Base-by-base conservation (phyloP, 2,329 filamentous ascomycete species). In the Aspergillus thermomutatus region DNA sequence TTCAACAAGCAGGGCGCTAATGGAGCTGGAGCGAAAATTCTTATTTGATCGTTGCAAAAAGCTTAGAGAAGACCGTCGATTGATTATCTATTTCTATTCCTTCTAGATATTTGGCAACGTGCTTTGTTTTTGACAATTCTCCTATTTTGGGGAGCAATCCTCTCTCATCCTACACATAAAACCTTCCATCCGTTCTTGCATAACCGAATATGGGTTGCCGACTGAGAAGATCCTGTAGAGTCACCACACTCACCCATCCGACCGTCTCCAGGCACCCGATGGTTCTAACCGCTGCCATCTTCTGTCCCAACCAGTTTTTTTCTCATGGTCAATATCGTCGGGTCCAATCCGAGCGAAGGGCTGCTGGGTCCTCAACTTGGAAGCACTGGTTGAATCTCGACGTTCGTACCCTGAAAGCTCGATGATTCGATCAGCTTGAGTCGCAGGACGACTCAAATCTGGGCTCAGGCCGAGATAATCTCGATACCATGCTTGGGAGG, bases 351-450 rank as follows among this genome's bases (percentile, higher is more conserved):
- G 56, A 56, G 58, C 63, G 31, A 72, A 71, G 0, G 67, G 62
- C 56, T 69, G 63, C 60, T 77, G 75, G 25, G 62, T 68, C 55
- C 74, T 69, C 52, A 77, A 53, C 54, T 68, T 72, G 8, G 72
- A 69, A 3, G 69, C 69, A 17, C 64, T 66, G 9, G 64, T 69
- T 23, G 63, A 61, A 41, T 72, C 66, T 1, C 76, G 76, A 4
- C 77, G 71, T 57, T 79, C 77, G 60, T 79, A 79, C 3, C 76
- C 77, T 4, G 75, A 75, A 48, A 79, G 60, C 23, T 72, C 69
- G 23, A 78, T 57, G 3, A 73, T 60, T 6, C 59, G 58, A n/a
- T 66, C 60, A 34, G 7, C n/a, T 9, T 28, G 11, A 9, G 3
- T 31, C 21, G 19, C 34, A 19, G 21, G 8, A 6, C 23, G 48